These are phyloP conservation scores for Annulohypoxylon moriforme DNA, from an alignment of 495 filamentous ascomycete species.

Conservation along the genomic window DNA sequence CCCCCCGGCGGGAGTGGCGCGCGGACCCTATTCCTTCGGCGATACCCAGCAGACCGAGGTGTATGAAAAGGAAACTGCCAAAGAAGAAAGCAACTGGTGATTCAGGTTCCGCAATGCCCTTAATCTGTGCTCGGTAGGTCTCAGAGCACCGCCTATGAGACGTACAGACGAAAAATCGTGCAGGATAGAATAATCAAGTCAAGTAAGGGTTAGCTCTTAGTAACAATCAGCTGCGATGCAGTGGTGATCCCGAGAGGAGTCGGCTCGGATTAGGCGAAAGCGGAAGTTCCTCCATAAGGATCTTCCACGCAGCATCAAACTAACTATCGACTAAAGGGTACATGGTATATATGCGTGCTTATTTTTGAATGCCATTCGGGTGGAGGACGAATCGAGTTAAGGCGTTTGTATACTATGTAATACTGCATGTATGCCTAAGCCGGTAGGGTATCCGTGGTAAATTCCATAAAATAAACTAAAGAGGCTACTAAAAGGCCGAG, in stretches of 20 bases:
- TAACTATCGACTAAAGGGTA: slow-evolving; percentile 5
- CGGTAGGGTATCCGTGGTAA: slow-evolving; percentile 21
- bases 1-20: slow-evolving; percentile 41
- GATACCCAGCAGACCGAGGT: slow-evolving; percentile 30
- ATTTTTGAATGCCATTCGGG: slow-evolving; percentile 27
- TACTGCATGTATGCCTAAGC: slow-evolving; percentile 6
- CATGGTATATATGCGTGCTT: background rate
- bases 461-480: slow-evolving; percentile 8
- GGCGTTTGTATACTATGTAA: slow-evolving; percentile 7
- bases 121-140: slow-evolving; percentile 20
- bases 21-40: slow-evolving; percentile 44
- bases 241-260: slow-evolving; percentile 36
- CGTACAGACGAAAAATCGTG: background rate
- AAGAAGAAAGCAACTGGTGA: background rate
- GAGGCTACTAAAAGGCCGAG: slow-evolving; percentile 30
- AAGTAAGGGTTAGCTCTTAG: slow-evolving; percentile 18
- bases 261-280: slow-evolving; percentile 32
- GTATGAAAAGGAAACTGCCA: slow-evolving; percentile 3
- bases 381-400: slow-evolving; percentile 22
- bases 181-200: background rate
- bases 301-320: slow-evolving; percentile 17
- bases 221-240: slow-evolving; percentile 24
- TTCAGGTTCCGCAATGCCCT: slow-evolving; percentile 9
- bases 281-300: slow-evolving; percentile 33
- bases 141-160: slow-evolving; percentile 13